Conservation (phyloP, 306 rosid species). For the Lathyrus tuberosus region DNA sequence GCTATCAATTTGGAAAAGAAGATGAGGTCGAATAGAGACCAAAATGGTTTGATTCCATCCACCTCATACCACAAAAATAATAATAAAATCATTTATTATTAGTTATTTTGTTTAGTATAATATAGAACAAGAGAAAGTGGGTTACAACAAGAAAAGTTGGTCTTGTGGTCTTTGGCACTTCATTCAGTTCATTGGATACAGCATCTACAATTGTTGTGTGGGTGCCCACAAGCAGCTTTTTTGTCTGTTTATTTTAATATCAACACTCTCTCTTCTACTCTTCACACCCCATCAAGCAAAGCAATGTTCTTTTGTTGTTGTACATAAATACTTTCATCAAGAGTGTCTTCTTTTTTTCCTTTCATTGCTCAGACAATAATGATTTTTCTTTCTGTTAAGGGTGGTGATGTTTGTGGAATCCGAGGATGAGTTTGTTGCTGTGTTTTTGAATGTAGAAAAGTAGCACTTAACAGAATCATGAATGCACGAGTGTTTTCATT, state of each 20-base stretch:
- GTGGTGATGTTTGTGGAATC: constrained; percentile 43
- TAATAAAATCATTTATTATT: neutral
- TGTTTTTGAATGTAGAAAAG: constrained; percentile 38
- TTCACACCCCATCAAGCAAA: constrained; percentile 10
- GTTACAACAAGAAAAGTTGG: constrained; percentile 49
- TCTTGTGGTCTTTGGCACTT: constrained; percentile 44
- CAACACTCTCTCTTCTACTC: constrained; percentile 33
- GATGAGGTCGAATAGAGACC: constrained; percentile 36
- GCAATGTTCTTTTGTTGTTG: constrained; percentile 21
- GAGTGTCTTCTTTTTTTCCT: constrained; percentile 33
- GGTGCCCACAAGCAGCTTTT: constrained; percentile 53
- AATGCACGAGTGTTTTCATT: constrained; percentile 65
- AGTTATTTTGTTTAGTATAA: neutral
- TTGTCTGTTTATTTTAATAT: constrained; percentile 35
- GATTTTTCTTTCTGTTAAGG: constrained; percentile 38
- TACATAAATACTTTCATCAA: constrained; percentile 27
- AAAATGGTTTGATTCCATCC: constrained; percentile 28
- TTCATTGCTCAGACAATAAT: constrained; percentile 41
- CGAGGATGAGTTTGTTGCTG: constrained; percentile 36
- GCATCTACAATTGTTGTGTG: constrained; percentile 45
- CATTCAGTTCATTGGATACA: constrained; percentile 50
- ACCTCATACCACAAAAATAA: constrained; percentile 15
- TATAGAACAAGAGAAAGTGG: constrained; percentile 43
- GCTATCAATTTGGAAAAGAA: constrained; percentile 50
- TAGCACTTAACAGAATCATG: constrained; percentile 45